Percentiles rank a stretch among this genome's conserved stretches.
These are phyloP conservation scores for Debaryomyces psychrophilus DNA, from an alignment of 1,139 yeast genomes.

Conservation along the genomic window DNA sequence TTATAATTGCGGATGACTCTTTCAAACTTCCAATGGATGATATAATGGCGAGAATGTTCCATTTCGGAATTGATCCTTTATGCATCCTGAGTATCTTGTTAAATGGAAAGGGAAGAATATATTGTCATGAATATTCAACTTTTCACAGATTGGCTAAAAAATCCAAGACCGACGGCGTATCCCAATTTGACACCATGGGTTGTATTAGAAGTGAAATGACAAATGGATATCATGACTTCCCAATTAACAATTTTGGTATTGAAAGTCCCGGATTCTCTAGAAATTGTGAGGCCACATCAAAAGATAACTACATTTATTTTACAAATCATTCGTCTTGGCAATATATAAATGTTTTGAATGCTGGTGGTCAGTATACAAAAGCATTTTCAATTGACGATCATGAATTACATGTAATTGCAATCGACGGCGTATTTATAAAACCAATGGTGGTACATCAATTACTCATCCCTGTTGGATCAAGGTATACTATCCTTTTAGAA, in stretches of 20 bases:
- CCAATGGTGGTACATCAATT: conserved; percentile 29
- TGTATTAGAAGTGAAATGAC: conserved; percentile 24
- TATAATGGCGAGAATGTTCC: conserved; percentile 27
- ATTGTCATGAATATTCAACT: conserved; percentile 23
- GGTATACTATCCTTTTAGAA: conserved; percentile 31
- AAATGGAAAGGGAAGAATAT: conserved; percentile 38
- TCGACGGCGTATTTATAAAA: conserved; percentile 33
- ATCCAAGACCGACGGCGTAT: conserved; percentile 7
- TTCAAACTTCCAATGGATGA: conserved; percentile 31
- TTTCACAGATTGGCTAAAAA: conserved; percentile 12
- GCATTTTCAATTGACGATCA: conserved; percentile 40
- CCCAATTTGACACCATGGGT: conserved; percentile 25
- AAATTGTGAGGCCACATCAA: conserved; percentile 22
- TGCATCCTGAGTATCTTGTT: conserved; percentile 35
- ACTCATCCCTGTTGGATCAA: conserved; percentile 33
- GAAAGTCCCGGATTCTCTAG: conserved; percentile 31
- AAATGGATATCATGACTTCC: conserved; percentile 22
- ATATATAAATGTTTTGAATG: conserved; percentile 32
- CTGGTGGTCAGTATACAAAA: conserved; percentile 38
- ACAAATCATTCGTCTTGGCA: conserved; percentile 27
- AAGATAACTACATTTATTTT: conserved; percentile 23
- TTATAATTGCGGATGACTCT: conserved; percentile 29
- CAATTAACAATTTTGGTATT: conserved; percentile 21
- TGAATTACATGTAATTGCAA: conserved; percentile 31
- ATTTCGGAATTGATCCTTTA: conserved; percentile 37